phyloP scores from a whole-genome alignment of 2,329 filamentous ascomycete species.

The Penicillium sp. region DNA sequence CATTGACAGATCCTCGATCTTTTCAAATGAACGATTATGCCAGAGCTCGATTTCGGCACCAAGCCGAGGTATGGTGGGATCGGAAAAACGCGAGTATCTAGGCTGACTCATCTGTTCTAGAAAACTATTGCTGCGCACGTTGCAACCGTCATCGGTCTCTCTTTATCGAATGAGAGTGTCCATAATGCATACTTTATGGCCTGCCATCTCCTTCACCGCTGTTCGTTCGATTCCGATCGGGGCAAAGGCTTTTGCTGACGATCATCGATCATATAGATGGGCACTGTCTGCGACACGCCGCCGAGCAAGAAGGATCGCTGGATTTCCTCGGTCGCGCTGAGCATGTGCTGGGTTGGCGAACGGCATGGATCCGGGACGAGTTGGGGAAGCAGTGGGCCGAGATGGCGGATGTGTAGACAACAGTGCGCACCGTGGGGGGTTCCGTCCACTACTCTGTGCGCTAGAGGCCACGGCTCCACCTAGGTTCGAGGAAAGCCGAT shows the following conservation, averaged over 20 bases:
- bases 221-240: conserved; percentile 20
- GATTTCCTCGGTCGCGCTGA: conserved; percentile 29
- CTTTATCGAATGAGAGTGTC: conserved; percentile 34
- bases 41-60: conserved; percentile 24
- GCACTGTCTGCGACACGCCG: conserved; percentile 29
- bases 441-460: too few species aligned
- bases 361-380: conserved; percentile 29
- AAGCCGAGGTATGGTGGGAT: conserved; percentile 25
- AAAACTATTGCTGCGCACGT: conserved; percentile 31
- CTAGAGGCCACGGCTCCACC: neutral
- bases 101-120: conserved; percentile 11
- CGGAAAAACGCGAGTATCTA: neutral
- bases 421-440: too few species aligned
- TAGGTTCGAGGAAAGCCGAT: neutral
- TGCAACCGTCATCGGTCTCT: conserved; percentile 30
- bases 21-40: conserved; percentile 27
- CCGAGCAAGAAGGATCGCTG: conserved; percentile 29
- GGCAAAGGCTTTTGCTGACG: neutral
- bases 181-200: conserved; percentile 36
- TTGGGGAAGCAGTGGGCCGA: conserved; percentile 31
- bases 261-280: conserved; percentile 23
- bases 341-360: conserved; percentile 32
- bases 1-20: conserved; percentile 26
- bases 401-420: conserved; percentile 18
- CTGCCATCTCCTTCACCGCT: conserved; percentile 33